phyloP scores from a whole-genome alignment of 768 basidiomycete species.

The Amanita exitialis region DNA sequence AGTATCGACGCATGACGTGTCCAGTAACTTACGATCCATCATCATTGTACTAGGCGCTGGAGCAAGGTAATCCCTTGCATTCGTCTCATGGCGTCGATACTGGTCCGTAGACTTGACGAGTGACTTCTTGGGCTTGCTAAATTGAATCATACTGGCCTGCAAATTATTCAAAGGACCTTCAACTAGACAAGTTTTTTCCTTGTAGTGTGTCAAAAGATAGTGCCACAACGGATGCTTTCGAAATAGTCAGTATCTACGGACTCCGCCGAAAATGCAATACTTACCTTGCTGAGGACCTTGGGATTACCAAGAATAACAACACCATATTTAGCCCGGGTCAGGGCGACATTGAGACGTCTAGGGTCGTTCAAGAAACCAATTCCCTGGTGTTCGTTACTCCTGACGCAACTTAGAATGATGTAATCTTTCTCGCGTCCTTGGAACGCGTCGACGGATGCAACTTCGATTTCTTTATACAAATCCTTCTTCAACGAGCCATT shows the following conservation, averaged over 20 bases:
- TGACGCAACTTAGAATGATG: constrained; percentile 94
- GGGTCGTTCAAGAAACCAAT: constrained; percentile 99
- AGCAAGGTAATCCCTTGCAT: constrained; percentile 69
- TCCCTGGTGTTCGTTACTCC: constrained; percentile 98
- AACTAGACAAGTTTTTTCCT: constrained; percentile 88
- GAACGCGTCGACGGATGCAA: constrained; percentile 98
- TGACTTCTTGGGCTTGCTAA: constrained; percentile 91
- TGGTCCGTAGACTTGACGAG: constrained; percentile 87
- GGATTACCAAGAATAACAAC: constrained; percentile 99
- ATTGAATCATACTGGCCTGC: constrained; percentile 98
- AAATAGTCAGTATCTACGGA: constrained; percentile 8
- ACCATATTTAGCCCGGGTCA: constrained; percentile 96
- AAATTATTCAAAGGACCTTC: constrained; percentile 96
- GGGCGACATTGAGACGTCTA: constrained; percentile 88
- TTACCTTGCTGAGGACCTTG: constrained; percentile 95
- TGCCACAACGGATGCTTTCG: constrained; percentile 95
- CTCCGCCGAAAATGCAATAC: constrained; percentile 11
- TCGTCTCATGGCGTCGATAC: constrained; percentile 89
- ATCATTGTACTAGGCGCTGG: constrained; percentile 27
- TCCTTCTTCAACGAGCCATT: constrained; percentile 99
- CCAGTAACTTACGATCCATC: constrained; percentile 37
- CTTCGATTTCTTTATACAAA: constrained; percentile 98
- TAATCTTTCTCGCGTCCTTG: constrained; percentile 99
- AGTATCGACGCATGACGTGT: not conserved
- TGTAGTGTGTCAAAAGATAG: constrained; percentile 96